Conservation (phyloP, 2,329 filamentous ascomycete species). For the Penicillium sp. region DNA sequence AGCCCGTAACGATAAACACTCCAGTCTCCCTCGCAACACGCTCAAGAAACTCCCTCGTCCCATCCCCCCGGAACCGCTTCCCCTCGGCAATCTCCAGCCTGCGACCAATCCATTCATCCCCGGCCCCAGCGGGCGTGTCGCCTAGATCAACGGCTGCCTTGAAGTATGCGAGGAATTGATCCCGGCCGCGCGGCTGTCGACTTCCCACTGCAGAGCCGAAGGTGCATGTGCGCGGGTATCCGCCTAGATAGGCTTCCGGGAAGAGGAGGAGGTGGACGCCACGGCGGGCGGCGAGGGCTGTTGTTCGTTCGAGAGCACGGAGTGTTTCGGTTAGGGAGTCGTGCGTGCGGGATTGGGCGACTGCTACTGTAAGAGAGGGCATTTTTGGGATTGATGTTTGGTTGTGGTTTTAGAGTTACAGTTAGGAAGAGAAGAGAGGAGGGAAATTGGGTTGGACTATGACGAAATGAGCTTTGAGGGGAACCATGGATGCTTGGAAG, state of each 20-base stretch:
- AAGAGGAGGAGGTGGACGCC: slow-evolving; percentile 73
- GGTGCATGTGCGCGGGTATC: slow-evolving; percentile 80
- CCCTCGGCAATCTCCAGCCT: background rate
- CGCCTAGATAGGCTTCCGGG: slow-evolving; percentile 86
- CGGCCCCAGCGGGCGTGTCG: background rate
- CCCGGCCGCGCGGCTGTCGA: slow-evolving; percentile 67
- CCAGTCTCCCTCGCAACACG: slow-evolving; percentile 1
- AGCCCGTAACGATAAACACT: slow-evolving; percentile 74
- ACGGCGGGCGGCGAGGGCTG: slow-evolving; percentile 58
- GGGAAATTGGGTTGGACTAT: background rate
- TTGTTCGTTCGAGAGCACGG: slow-evolving; percentile 60
- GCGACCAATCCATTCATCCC: background rate
- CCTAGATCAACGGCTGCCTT: background rate
- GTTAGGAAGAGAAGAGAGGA: background rate
- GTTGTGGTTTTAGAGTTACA: background rate
- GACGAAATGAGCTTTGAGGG: background rate
- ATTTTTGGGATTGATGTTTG: background rate
- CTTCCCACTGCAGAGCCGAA: slow-evolving; percentile 75
- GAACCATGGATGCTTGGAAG: background rate
- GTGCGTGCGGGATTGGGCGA: background rate
- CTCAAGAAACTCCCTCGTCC: slow-evolving; percentile 1
- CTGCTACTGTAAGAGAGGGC: slow-evolving; percentile 3
- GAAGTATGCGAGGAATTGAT: slow-evolving; percentile 72
- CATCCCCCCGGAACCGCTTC: background rate
- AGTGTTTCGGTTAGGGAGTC: slow-evolving; percentile 47